These are phyloP conservation scores for Caryocar brasiliense DNA, from an alignment of 441 rosid species.

Conservation along the genomic window DNA sequence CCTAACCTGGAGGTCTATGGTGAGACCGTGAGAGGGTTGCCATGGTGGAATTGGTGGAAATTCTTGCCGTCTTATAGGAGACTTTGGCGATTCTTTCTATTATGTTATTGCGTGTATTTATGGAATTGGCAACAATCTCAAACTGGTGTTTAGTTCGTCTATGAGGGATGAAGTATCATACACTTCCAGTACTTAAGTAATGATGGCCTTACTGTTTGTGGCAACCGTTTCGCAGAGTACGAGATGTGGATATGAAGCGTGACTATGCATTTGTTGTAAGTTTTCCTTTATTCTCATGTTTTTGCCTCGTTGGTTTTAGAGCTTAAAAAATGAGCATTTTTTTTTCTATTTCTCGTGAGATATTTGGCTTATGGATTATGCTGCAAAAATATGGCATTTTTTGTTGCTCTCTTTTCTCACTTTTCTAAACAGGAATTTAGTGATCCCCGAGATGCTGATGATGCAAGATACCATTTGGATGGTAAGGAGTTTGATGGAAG, in stretches of 20 bases:
- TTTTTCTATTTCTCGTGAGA: background rate
- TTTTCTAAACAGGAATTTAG: conserved; percentile 53
- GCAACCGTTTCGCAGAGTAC: conserved; percentile 79
- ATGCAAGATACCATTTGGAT: conserved; percentile 61
- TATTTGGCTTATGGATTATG: background rate
- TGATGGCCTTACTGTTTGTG: conserved; percentile 86
- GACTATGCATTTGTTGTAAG: conserved; percentile 86
- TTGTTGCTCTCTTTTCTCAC: conserved; percentile 16
- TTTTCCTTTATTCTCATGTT: background rate
- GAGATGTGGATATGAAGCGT: conserved; percentile 88
- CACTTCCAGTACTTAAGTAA: conserved; percentile 54
- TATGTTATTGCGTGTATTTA: conserved; percentile 55
- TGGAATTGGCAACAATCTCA: conserved; percentile 73
- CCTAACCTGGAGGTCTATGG: conserved; percentile 66
- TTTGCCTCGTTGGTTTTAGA: background rate
- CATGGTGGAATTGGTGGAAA: conserved; percentile 64
- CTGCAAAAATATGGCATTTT: background rate
- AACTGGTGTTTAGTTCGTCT: conserved; percentile 68
- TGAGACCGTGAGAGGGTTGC: conserved; percentile 61
- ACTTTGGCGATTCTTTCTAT: conserved; percentile 62
- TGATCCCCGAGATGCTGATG: conserved; percentile 74
- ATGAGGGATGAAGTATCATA: conserved; percentile 66
- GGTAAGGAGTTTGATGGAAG: conserved; percentile 68
- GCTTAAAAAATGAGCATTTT: background rate
- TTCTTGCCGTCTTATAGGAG: conserved; percentile 48